Conservation (phyloP, 1,284 basidiomycete genomes). For the Fomitopsis palustris region DNA sequence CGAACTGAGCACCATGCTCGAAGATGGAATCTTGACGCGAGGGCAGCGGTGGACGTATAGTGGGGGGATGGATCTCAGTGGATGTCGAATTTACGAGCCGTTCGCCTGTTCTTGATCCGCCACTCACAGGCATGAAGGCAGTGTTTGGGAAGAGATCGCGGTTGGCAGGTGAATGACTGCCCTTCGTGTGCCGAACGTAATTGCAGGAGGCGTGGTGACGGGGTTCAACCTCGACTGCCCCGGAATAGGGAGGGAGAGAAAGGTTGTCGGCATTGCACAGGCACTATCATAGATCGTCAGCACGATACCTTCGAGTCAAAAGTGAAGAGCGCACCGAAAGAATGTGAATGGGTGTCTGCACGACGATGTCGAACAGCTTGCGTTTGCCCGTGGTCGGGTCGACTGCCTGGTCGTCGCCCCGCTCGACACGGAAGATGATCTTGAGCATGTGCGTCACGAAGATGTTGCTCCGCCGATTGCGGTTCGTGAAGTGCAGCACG, state of each 20-base stretch:
- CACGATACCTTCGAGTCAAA: background rate
- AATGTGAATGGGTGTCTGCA: slow-evolving; percentile 79
- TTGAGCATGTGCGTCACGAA: slow-evolving; percentile 79
- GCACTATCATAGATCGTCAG: slow-evolving; percentile 43
- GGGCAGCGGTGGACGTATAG: slow-evolving; percentile 13
- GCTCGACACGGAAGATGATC: slow-evolving; percentile 82
- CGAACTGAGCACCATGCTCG: slow-evolving; percentile 46
- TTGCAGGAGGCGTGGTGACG: background rate
- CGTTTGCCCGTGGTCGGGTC: slow-evolving; percentile 69
- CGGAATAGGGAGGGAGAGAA: slow-evolving; percentile 68
- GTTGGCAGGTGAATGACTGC: slow-evolving; percentile 6
- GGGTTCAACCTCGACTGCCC: slow-evolving; percentile 9
- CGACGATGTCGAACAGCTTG: slow-evolving; percentile 89
- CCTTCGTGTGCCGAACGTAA: slow-evolving; percentile 2
- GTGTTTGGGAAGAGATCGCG: slow-evolving; percentile 9
- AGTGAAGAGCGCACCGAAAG: slow-evolving; percentile 59
- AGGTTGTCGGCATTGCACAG: slow-evolving; percentile 78
- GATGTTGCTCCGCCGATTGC: slow-evolving; percentile 81
- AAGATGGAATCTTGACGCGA: slow-evolving; percentile 32
- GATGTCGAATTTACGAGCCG: slow-evolving; percentile 10
- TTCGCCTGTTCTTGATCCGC: slow-evolving; percentile 6
- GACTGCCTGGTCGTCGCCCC: slow-evolving; percentile 64
- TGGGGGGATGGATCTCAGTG: slow-evolving; percentile 11
- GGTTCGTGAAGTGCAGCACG: slow-evolving; percentile 76
- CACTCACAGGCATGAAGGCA: background rate